A percentile compares a stretch with the other conserved stretches of the same genome.
phyloP scores from a whole-genome alignment of 108 stramenopile genomes.

The Pinguiococcus pyrenoidosus region DNA sequence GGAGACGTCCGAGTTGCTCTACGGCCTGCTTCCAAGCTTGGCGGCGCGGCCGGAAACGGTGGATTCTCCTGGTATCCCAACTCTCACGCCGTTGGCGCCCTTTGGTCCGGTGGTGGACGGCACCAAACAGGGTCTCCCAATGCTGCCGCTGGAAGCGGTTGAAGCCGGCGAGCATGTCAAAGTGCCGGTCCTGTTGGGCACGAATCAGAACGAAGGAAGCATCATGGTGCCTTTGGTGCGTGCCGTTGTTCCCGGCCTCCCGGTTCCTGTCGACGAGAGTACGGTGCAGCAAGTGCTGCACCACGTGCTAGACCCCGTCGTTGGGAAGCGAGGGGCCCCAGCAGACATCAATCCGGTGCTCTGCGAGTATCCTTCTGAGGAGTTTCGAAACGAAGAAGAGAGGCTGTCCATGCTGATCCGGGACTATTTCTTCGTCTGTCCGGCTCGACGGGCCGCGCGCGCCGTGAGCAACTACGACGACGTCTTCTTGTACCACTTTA shows the following conservation, averaged over 20 bases:
- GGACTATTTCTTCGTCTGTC: constrained; percentile 9
- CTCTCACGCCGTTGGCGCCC: constrained; percentile 8
- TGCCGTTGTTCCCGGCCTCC: not conserved
- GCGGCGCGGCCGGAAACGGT: too few relatives aligned
- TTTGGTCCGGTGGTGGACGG: constrained; percentile 9
- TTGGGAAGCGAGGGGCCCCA: too few relatives aligned
- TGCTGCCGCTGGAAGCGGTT: not conserved
- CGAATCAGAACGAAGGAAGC: constrained; percentile 6
- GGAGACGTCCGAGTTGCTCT: too few relatives aligned
- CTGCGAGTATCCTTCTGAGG: not conserved
- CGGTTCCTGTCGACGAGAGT: not conserved
- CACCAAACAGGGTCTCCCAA: not conserved
- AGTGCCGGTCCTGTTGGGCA: constrained; percentile 7
- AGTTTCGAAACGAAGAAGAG: not conserved
- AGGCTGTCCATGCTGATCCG: not conserved
- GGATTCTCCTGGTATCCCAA: too few relatives aligned
- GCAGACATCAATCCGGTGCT: not conserved
- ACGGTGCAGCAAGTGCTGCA: not conserved
- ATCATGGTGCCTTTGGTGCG: constrained; percentile 4
- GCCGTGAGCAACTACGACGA: not conserved
- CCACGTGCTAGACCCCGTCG: not conserved
- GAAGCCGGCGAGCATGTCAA: not conserved
- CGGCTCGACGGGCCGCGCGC: not conserved
- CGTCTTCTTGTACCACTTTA: constrained; percentile 3
- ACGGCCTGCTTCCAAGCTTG: too few relatives aligned